Conservation (phyloP, 805 yeast genomes). For the Zygotorulaspora chibaensis region DNA sequence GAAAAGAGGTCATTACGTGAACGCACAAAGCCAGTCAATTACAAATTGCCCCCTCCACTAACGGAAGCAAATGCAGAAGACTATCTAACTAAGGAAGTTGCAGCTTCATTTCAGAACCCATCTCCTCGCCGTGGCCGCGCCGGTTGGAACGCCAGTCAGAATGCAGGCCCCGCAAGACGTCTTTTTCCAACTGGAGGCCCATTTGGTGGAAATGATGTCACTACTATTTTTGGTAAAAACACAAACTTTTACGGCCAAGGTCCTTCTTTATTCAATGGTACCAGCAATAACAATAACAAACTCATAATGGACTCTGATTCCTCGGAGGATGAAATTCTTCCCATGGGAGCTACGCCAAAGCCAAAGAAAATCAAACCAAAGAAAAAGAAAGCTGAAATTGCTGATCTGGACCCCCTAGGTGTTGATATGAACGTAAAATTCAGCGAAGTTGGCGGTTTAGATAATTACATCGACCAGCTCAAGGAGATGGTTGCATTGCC, state of each 20-base stretch:
- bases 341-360: constrained; percentile 42
- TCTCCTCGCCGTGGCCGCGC: constrained; percentile 38
- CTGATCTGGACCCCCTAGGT: constrained; percentile 92
- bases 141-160: constrained; percentile 37
- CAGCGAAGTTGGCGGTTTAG: constrained; percentile 85
- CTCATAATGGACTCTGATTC: constrained; percentile 50
- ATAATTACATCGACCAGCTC: constrained; percentile 81
- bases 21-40: constrained; percentile 70
- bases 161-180: constrained; percentile 54
- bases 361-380: constrained; percentile 33
- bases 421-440: constrained; percentile 82
- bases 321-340: constrained; percentile 56
- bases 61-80: constrained; percentile 36
- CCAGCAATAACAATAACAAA: constrained; percentile 29
- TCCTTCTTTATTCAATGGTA: constrained; percentile 19
- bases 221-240: constrained; percentile 71
- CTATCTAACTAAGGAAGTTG: constrained; percentile 24
- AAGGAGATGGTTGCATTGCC: constrained; percentile 98
- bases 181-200: constrained; percentile 95
- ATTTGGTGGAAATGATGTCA: constrained; percentile 93
- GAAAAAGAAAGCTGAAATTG: constrained; percentile 52
- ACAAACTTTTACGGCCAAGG: constrained; percentile 38
- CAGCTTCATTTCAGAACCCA: constrained; percentile 15
- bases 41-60: constrained; percentile 80
- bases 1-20: constrained; percentile 54